A percentile compares a stretch with the other conserved stretches of the same genome.
Conservation (phyloP, 1,284 basidiomycete genomes). For the Ceratobasidium sp. region DNA sequence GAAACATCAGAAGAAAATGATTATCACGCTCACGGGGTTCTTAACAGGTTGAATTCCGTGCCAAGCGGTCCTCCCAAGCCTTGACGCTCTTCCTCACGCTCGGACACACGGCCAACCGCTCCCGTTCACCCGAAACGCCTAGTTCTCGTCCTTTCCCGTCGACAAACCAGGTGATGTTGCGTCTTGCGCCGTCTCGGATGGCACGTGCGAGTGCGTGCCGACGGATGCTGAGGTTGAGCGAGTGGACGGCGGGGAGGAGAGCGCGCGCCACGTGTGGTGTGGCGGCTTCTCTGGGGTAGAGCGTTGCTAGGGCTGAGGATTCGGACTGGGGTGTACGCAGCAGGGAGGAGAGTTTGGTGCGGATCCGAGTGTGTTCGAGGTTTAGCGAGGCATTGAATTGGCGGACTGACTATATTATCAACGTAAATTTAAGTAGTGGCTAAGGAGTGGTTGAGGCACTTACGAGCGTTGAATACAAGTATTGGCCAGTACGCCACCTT, state of each 20-base stretch:
- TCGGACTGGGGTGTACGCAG: conserved; percentile 30
- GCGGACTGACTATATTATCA: background rate
- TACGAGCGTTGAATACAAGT: conserved; percentile 23
- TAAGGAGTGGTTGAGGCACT: background rate
- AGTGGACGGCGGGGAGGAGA: conserved; percentile 24
- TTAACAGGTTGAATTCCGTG: too few species aligned
- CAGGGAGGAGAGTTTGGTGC: conserved; percentile 8
- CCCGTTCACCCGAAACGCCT: conserved; percentile 18
- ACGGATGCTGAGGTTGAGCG: conserved; percentile 17
- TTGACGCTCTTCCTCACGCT: conserved; percentile 33
- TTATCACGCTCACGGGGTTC: too few species aligned
- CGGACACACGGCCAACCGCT: conserved; percentile 26
- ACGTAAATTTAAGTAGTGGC: too few species aligned
- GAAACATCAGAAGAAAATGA: too few species aligned
- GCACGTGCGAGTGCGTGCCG: conserved; percentile 20
- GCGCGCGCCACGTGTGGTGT: conserved; percentile 7
- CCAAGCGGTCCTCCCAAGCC: conserved; percentile 23
- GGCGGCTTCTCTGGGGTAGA: conserved; percentile 19
- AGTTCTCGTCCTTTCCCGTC: conserved; percentile 30
- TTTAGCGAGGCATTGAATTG: conserved; percentile 28
- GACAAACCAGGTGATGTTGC: conserved; percentile 19
- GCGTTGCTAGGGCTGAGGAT: conserved; percentile 16
- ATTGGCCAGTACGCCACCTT: conserved; percentile 7
- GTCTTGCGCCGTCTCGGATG: conserved; percentile 2
- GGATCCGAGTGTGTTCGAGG: conserved; percentile 22